A percentile compares a stretch with the other conserved stretches of the same genome.
Conservation (phyloP, 2,329 filamentous ascomycete species). For the Penicillium sp. region DNA sequence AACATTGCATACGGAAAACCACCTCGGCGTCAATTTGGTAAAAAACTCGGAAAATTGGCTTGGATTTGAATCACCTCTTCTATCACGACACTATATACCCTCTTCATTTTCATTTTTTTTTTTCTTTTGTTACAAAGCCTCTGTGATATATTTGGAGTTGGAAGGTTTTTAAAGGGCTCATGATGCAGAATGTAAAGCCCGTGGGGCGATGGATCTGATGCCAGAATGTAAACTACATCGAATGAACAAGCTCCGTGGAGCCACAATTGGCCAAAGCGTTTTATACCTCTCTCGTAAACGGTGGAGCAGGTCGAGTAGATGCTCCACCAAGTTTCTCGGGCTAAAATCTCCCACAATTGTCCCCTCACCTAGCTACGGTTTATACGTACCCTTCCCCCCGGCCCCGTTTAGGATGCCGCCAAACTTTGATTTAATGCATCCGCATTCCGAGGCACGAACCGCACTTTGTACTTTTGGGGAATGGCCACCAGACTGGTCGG, state of each 20-base stretch:
- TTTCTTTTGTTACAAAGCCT: not conserved
- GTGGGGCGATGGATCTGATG: not conserved
- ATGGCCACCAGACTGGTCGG: slow-evolving; percentile 63
- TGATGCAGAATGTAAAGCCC: slow-evolving; percentile 11
- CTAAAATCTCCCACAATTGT: too few species aligned
- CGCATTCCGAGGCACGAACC: slow-evolving; percentile 56
- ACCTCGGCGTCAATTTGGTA: slow-evolving; percentile 12
- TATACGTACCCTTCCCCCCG: not conserved
- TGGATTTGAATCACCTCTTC: not conserved
- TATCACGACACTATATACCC: slow-evolving; percentile 2
- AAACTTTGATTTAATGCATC: slow-evolving; percentile 45
- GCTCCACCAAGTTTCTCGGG: not conserved
- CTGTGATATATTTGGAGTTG: slow-evolving; percentile 14
- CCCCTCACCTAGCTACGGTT: not conserved
- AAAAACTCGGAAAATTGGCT: slow-evolving; percentile 5
- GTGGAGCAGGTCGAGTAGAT: not conserved
- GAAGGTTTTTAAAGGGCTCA: slow-evolving; percentile 3
- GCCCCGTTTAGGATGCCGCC: slow-evolving; percentile 17
- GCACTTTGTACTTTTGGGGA: slow-evolving; percentile 57
- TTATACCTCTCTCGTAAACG: not conserved
- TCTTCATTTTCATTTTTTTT: not conserved
- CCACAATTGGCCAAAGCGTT: not conserved
- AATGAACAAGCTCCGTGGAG: not conserved
- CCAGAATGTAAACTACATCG: not conserved
- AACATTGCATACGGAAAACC: slow-evolving; percentile 17